These are phyloP conservation scores for Artemisia argyi DNA, from an alignment of 129 eudicot species.

Conservation along the genomic window DNA sequence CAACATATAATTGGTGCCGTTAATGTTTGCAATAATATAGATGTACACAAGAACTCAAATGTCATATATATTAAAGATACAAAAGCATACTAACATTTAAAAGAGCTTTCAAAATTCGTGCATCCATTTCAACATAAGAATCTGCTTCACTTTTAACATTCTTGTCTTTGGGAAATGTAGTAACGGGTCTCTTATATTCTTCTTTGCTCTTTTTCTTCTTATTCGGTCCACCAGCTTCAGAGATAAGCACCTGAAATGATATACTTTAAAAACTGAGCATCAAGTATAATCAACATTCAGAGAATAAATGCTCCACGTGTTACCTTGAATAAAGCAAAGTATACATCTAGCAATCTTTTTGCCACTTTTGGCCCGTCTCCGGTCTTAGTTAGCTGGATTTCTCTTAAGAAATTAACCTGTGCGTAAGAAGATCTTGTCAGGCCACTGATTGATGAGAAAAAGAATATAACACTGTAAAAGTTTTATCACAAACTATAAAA, in stretches of 20 bases:
- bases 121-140: constrained; percentile 94
- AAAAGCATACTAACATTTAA: constrained; percentile 62
- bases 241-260: constrained; percentile 66
- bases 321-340: constrained; percentile 96
- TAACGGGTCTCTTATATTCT: constrained; percentile 33
- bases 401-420: constrained; percentile 84
- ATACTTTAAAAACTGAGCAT: constrained; percentile 15
- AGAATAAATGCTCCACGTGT: constrained; percentile 6
- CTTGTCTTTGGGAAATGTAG: constrained; percentile 41
- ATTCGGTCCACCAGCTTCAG: constrained; percentile 50
- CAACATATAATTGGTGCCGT: neutral
- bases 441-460: constrained; percentile 8
- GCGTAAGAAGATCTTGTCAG: constrained; percentile 25
- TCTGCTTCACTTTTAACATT: constrained; percentile 43
- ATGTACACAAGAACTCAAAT: constrained; percentile 10
- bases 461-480: neutral
- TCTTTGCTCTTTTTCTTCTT: constrained; percentile 41
- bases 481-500: neutral
- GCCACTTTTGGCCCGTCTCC: constrained; percentile 93
- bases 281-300: neutral
- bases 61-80: neutral
- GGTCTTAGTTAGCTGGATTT: constrained; percentile 71
- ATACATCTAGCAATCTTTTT: constrained; percentile 84
- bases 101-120: constrained; percentile 81
- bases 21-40: neutral